phyloP scores from a whole-genome alignment of 441 rosid genomes.

The Biscutella laevigata region DNA sequence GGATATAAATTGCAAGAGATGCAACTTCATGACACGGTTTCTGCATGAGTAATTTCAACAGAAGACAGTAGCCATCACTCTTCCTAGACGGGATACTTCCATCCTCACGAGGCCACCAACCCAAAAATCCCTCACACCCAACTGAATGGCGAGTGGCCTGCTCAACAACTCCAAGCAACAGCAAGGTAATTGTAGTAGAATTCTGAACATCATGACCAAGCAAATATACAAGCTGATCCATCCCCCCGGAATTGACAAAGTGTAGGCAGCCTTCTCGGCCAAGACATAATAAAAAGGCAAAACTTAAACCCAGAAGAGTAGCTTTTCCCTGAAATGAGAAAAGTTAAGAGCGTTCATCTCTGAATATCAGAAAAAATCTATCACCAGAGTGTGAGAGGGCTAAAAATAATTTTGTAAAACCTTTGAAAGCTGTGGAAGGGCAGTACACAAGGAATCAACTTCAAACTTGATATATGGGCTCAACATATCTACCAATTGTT shows the following conservation, averaged over 20 bases:
- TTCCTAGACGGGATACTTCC: constrained; percentile 57
- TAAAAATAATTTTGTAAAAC: constrained; percentile 31
- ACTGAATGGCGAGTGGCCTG: constrained; percentile 82
- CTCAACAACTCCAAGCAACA: constrained; percentile 81
- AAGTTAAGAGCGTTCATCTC: constrained; percentile 6
- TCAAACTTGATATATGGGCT: constrained; percentile 38
- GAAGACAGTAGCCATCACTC: constrained; percentile 72
- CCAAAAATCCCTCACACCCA: constrained; percentile 88
- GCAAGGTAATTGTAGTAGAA: constrained; percentile 46
- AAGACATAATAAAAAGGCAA: constrained; percentile 76
- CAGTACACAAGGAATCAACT: constrained; percentile 29
- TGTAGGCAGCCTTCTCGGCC: constrained; percentile 90
- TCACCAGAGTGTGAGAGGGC: constrained; percentile 10
- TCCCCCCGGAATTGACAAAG: constrained; percentile 73
- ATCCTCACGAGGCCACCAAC: constrained; percentile 98
- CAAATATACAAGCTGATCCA: constrained; percentile 57
- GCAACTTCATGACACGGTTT: constrained; percentile 82
- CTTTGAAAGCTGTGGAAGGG: constrained; percentile 50
- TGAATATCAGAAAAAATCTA: neutral
- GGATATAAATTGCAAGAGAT: constrained; percentile 64
- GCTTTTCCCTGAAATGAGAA: constrained; percentile 54
- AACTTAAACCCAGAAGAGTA: constrained; percentile 60
- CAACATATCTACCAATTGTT: constrained; percentile 61
- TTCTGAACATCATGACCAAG: constrained; percentile 39
- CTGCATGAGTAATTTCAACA: constrained; percentile 71